Base-by-base conservation (phyloP, 2,329 filamentous ascomycete species). In the Periconia sp. region DNA sequence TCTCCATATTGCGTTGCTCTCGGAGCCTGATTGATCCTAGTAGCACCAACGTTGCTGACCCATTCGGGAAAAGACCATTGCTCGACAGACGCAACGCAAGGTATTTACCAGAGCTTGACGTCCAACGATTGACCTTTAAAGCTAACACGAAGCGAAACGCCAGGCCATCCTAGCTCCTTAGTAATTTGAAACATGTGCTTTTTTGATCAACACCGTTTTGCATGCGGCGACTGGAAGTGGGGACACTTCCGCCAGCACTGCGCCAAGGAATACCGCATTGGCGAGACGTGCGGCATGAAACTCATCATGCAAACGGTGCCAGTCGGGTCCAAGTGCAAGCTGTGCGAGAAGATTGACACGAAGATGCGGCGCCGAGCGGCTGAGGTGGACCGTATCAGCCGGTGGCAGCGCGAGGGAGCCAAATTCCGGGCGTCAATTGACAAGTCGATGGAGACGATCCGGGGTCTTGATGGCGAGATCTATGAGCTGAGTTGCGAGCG, bases 281-380 rank as follows among this genome's bases (percentile, higher is more conserved):
- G 92, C 63, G 92, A 97, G 78, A 96, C 92, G 25, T 97, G 92
- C 74, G 92, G 92, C 50, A 86, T 96, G 75, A 95, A 90, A 75
- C 82, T 96, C 53, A 86, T 96, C 65, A 91, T 88, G 76, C 77
- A 83, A 58, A 92, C 89, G 18, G 78, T 83, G 52, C 76, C 77
- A 46, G 78, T 86, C 40, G 59, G 70, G 30, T 81, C 82, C 41
- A 82, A 83, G 60, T 97, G 92, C 78, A 89, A 88, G 68, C 79
- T 91, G 51, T 97, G 92, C 75, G 86, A 90, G 63, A 91, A 94
- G 73, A 90, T 92, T 57, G 86, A 91, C 65, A 92, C 88, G 73
- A 96, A 96, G 75, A 75, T 81, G 64, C 84, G 89, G 42, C 85
- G 88, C 52, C 81, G 85, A 63, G 77, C 78, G 64, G 89, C 90